These are phyloP conservation scores for Pseudopithomyces maydicus DNA, from an alignment of 2,329 filamentous ascomycete genomes.

Conservation along the genomic window DNA sequence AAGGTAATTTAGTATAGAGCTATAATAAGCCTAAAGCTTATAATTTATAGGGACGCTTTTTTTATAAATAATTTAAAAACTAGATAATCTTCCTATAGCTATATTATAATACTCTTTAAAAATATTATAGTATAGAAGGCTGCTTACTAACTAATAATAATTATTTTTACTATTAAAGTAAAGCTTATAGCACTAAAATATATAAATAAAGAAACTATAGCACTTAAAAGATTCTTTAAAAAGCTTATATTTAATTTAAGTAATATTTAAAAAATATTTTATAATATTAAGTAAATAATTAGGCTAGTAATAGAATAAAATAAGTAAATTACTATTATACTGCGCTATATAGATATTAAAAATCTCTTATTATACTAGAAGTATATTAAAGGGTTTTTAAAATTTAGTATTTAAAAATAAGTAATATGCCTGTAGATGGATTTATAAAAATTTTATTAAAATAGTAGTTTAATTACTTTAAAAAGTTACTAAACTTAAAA, in stretches of 20 bases:
- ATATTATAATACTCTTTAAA: not conserved
- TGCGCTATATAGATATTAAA: not conserved
- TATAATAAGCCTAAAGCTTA: not conserved
- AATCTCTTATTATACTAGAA: not conserved
- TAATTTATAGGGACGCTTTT: not conserved
- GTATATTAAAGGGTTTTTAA: not conserved
- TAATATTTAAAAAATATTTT: not conserved
- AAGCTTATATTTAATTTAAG: not conserved
- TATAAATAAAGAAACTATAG: not conserved
- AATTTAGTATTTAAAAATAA: not conserved
- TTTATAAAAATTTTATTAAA: not conserved
- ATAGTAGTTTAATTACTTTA: not conserved
- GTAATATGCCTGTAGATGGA: not conserved
- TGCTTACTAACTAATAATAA: not conserved
- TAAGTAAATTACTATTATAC: not conserved
- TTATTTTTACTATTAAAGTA: not conserved
- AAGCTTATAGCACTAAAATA: not conserved
- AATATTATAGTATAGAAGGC: not conserved
- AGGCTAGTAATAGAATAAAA: not conserved
- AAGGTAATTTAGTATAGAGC: not conserved
- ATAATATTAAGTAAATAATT: not conserved
- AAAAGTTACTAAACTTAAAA: not conserved
- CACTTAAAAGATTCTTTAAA: not conserved
- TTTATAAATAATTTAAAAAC: not conserved
- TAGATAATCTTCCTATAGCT: not conserved